Conservation (phyloP, 805 yeast species). For the Metschnikowia hibisci region DNA sequence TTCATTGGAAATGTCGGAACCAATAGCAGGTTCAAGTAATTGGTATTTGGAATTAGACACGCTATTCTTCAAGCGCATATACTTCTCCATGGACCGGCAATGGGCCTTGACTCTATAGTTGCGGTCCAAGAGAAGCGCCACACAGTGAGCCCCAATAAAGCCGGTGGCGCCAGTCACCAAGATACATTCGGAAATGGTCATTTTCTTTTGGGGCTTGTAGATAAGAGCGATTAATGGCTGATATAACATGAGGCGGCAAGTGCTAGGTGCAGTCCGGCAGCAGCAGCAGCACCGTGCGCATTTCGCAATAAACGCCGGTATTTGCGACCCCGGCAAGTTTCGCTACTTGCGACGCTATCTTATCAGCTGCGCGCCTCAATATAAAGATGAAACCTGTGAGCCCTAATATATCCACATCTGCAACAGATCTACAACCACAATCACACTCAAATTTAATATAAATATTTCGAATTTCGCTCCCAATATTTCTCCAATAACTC, state of each 20-base stretch:
- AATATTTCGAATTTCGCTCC: no score
- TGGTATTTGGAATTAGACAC: background rate
- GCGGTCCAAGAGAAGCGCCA: constrained; percentile 3
- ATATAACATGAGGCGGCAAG: background rate
- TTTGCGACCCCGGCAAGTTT: constrained; percentile 4
- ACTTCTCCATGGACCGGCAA: constrained; percentile 3
- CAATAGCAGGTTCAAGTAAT: constrained; percentile 5
- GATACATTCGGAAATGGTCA: constrained; percentile 5
- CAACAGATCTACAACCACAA: no score
- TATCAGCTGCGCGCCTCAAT: no score
- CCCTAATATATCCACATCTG: no score
- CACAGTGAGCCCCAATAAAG: constrained; percentile 10
- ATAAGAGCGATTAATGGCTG: background rate
- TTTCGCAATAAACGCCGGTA: background rate
- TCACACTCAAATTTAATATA: no score
- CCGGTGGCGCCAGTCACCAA: constrained; percentile 11
- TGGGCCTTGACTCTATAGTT: constrained; percentile 8
- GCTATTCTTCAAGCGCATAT: background rate
- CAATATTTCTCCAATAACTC: no score
- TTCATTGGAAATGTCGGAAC: constrained; percentile 4
- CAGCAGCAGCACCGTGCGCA: background rate
- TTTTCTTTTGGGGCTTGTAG: background rate
- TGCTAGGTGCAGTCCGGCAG: background rate
- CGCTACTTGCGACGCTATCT: constrained; percentile 5
- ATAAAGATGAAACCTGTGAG: no score